Evolutionary conservation across 2,329 filamentous ascomycete genomes (phyloP).

Genomic region (Colletotrichum sansevieriae): DNA sequence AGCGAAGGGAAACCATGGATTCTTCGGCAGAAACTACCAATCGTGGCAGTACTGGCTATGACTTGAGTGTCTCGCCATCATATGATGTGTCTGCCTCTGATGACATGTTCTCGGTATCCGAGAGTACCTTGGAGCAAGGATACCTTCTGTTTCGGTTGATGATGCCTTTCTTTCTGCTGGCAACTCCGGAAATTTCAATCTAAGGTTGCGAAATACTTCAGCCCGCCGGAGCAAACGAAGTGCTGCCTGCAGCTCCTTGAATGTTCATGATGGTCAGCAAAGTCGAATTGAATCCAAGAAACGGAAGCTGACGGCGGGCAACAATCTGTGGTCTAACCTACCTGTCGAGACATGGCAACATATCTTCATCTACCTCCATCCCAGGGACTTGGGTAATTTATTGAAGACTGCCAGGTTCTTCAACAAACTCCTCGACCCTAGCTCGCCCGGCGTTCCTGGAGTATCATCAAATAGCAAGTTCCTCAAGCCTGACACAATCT

Average conservation of each 20-base stretch:
- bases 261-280: neutral
- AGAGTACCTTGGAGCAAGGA: neutral
- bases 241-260: neutral
- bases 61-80: neutral
- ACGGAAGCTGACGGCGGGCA: neutral
- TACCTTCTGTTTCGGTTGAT: neutral
- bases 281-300: conserved; percentile 20
- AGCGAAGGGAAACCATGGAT: conserved; percentile 1
- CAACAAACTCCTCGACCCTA: conserved; percentile 68
- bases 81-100: neutral
- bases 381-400: conserved; percentile 73
- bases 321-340: conserved; percentile 1
- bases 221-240: conserved; percentile 23
- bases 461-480: neutral
- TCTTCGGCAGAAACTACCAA: neutral
- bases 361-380: conserved; percentile 76
- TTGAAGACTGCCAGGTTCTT: conserved; percentile 77
- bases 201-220: neutral
- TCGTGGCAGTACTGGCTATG: conserved; percentile 4
- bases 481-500: conserved; percentile 73
- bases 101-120: neutral
- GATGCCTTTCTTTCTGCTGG: neutral
- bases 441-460: conserved; percentile 45
- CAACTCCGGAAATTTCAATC: neutral
- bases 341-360: conserved; percentile 74